Evolutionary conservation across 441 rosid genomes (phyloP).

Genomic region (Manihot esculenta): DNA sequence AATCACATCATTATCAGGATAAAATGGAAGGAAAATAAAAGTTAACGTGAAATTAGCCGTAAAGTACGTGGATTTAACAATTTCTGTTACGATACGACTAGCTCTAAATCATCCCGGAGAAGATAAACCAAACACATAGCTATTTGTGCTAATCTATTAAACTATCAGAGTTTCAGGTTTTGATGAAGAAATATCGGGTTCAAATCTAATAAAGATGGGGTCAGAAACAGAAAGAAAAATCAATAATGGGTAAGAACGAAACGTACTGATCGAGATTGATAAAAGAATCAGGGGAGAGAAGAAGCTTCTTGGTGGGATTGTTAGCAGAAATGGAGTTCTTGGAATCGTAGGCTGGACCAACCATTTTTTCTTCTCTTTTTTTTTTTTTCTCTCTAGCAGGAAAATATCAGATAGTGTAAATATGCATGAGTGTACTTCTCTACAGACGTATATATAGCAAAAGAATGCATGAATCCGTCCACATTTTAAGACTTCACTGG

Average conservation of each 20-base stretch:
- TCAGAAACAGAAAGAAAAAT: too few relatives aligned
- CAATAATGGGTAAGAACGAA: neutral
- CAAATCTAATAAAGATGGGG: too few relatives aligned
- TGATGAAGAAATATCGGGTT: too few relatives aligned
- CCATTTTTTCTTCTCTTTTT: conserved; percentile 13
- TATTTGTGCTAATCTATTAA: too few relatives aligned
- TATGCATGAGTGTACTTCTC: too few relatives aligned
- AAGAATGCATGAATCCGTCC: too few relatives aligned
- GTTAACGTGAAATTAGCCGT: too few relatives aligned
- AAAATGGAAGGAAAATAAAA: neutral
- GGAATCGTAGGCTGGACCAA: conserved; percentile 2
- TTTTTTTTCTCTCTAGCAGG: neutral
- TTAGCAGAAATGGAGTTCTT: conserved; percentile 6
- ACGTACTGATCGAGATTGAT: conserved; percentile 52
- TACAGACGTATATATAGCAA: too few relatives aligned
- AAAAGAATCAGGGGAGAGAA: conserved; percentile 25
- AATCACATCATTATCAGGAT: neutral
- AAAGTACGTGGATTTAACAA: neutral
- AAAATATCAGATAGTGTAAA: neutral
- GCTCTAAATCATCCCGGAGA: neutral
- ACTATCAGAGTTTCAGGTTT: too few relatives aligned
- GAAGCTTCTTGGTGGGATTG: conserved; percentile 3
- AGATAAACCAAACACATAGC: neutral
- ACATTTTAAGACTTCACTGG: too few relatives aligned
- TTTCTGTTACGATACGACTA: neutral